A percentile compares a stretch with the other conserved stretches of the same genome.
These are phyloP conservation scores for Rachicladosporium sp. DNA, from an alignment of 2,329 filamentous ascomycete species.

Conservation along the genomic window DNA sequence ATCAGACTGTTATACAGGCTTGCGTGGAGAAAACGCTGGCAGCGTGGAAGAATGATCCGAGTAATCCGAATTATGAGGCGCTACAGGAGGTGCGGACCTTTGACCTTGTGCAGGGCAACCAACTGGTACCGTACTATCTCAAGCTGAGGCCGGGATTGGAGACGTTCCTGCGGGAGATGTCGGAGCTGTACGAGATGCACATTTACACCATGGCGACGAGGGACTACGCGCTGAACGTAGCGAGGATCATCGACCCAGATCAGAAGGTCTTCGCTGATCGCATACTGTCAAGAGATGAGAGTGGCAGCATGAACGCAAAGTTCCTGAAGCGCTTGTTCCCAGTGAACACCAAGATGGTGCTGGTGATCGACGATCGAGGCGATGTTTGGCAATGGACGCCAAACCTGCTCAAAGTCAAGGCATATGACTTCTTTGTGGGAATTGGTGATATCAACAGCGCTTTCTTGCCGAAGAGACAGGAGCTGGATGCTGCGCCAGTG, in stretches of 20 bases:
- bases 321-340: slow-evolving; percentile 84
- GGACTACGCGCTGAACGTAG: slow-evolving; percentile 87
- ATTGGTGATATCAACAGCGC: slow-evolving; percentile 98
- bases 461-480: slow-evolving; percentile 70
- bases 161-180: slow-evolving; percentile 66
- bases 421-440: slow-evolving; percentile 95
- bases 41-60: slow-evolving; percentile 83
- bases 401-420: slow-evolving; percentile 87
- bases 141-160: slow-evolving; percentile 83
- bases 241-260: slow-evolving; percentile 82
- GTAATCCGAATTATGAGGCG: slow-evolving; percentile 81
- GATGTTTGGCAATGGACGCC: slow-evolving; percentile 93
- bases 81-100: slow-evolving; percentile 83
- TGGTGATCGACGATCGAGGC: slow-evolving; percentile 93
- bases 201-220: slow-evolving; percentile 99
- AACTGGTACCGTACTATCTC: slow-evolving; percentile 73
- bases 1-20: slow-evolving; percentile 97
- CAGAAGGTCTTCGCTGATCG: slow-evolving; percentile 84
- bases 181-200: slow-evolving; percentile 81
- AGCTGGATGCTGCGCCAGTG: slow-evolving; percentile 20
- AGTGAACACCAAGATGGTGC: slow-evolving; percentile 96
- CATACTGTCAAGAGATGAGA: slow-evolving; percentile 93
- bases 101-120: slow-evolving; percentile 74
- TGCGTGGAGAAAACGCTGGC: slow-evolving; percentile 93
- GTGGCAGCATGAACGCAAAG: slow-evolving; percentile 83